Percentiles rank a stretch among this genome's conserved stretches.
These are phyloP conservation scores for Scutellaria barbata DNA, from an alignment of 257 asterid genomes.

Conservation along the genomic window DNA sequence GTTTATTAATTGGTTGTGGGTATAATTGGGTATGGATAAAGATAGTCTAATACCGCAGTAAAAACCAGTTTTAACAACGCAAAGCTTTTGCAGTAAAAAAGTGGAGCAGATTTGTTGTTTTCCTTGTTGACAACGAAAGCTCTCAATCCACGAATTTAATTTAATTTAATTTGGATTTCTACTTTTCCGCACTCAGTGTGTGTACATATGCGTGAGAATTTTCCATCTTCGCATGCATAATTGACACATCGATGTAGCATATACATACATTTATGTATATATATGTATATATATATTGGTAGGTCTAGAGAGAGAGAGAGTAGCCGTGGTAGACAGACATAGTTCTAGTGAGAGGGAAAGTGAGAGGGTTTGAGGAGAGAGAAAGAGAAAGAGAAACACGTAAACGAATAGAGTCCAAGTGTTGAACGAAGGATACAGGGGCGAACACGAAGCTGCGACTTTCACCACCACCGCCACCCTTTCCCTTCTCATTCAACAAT, in stretches of 20 bases:
- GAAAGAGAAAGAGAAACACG: slow-evolving; percentile 55
- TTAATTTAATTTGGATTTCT: background rate
- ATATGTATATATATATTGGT: background rate
- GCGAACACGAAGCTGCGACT: slow-evolving; percentile 53
- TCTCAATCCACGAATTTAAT: slow-evolving; percentile 4
- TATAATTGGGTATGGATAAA: no score
- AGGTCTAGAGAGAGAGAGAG: slow-evolving; percentile 23
- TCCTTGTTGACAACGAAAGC: slow-evolving; percentile 35
- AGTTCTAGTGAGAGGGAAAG: slow-evolving; percentile 10
- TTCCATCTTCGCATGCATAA: slow-evolving; percentile 24
- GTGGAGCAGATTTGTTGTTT: background rate
- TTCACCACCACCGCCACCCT: slow-evolving; percentile 35
- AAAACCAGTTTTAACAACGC: background rate
- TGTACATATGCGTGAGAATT: slow-evolving; percentile 1
- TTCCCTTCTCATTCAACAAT: slow-evolving; percentile 28
- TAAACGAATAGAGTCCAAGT: slow-evolving; percentile 81
- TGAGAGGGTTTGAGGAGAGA: slow-evolving; percentile 1
- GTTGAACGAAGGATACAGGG: slow-evolving; percentile 56
- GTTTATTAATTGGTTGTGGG: no score
- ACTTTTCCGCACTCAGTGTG: slow-evolving; percentile 21
- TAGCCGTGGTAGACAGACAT: no score
- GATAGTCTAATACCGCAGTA: no score
- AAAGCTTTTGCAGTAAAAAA: slow-evolving; percentile 1
- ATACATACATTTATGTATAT: background rate
- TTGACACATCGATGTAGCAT: background rate